A percentile compares a stretch with the other conserved stretches of the same genome.
Conservation (phyloP, 179 eudicot species). For the Pouteria campechiana region DNA sequence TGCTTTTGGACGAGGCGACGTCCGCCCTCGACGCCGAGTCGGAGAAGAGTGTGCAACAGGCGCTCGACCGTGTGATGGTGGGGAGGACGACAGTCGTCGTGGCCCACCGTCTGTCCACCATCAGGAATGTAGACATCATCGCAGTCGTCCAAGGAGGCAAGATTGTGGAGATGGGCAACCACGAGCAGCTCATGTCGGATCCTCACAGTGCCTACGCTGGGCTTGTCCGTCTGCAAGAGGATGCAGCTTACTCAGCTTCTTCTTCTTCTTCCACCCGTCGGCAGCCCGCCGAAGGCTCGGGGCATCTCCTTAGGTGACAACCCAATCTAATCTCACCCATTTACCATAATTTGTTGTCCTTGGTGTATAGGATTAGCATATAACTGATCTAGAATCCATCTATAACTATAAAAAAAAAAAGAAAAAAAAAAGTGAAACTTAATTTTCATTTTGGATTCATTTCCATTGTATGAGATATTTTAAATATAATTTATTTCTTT, state of each 20-base stretch:
- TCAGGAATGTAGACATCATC: constrained; percentile 80
- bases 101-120: constrained; percentile 88
- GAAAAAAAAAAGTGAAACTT: neutral
- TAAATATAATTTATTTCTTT: too few relatives aligned
- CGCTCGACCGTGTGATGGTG: constrained; percentile 93
- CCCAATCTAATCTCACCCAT: neutral
- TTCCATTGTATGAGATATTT: too few relatives aligned
- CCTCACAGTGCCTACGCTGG: constrained; percentile 67
- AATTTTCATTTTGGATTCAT: too few relatives aligned
- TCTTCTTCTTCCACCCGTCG: constrained; percentile 33
- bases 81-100: constrained; percentile 87
- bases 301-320: constrained; percentile 47
- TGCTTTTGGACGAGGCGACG: constrained; percentile 90
- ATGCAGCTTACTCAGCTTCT: too few relatives aligned
- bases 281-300: constrained; percentile 36
- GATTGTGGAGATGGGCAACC: constrained; percentile 88
- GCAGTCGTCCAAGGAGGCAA: constrained; percentile 74
- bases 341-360: too few relatives aligned
- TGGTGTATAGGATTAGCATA: neutral
- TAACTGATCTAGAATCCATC: neutral
- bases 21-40: constrained; percentile 97
- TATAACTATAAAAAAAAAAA: neutral
- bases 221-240: constrained; percentile 71
- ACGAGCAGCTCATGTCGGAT: constrained; percentile 67
- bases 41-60: constrained; percentile 90